Base-by-base conservation (phyloP, 805 yeast genomes). In the Candida khao-thaluensis region DNA sequence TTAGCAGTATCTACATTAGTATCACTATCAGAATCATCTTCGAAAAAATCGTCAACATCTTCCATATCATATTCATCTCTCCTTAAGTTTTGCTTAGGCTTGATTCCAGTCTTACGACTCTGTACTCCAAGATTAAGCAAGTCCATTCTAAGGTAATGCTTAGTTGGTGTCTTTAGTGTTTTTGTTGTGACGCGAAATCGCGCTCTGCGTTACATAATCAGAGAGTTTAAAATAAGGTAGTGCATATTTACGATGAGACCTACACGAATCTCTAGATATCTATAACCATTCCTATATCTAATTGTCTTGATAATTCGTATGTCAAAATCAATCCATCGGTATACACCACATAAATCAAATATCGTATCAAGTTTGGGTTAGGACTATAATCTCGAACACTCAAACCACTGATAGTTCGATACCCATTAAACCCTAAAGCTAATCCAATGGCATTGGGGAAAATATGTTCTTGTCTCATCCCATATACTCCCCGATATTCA, bases 51-150 rank as follows among this genome's bases (percentile, higher is more conserved):
- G 47, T 79, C 81, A 11, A 83, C 54, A 49, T 79, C 83, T 50
- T 83, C 90, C 76, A 82, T 74, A 18, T 82, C 77, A 49, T 78
- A 72, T 35, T 71, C 69, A 54, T 82, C 85, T 48, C 74, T 71
- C 30, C 64, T 63, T 22, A 82, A 60, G 42, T 69, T 65, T 17
- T 60, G 60, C 31, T 64, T 71, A 7, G 76, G 76, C 37, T 60
- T 60, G 12, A 80, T 59, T 5, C 88, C 88, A 0, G 86, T 81
- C 52, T 77, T 81, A n/a, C 90, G 69, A 28, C 88, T 77, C 51
- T 67, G 70, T 24, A 69, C 62, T 1, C 89, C 89, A n/a, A 70
- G 66, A 50, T 66, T 71, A 32, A 69, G 49, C 40, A 64, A 49
- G 45, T 68, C 70, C 74, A 68, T 68, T 26, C 12, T 8, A 27